Base-by-base conservation (phyloP, 75 land plant species). In the Pinus albicaulis region DNA sequence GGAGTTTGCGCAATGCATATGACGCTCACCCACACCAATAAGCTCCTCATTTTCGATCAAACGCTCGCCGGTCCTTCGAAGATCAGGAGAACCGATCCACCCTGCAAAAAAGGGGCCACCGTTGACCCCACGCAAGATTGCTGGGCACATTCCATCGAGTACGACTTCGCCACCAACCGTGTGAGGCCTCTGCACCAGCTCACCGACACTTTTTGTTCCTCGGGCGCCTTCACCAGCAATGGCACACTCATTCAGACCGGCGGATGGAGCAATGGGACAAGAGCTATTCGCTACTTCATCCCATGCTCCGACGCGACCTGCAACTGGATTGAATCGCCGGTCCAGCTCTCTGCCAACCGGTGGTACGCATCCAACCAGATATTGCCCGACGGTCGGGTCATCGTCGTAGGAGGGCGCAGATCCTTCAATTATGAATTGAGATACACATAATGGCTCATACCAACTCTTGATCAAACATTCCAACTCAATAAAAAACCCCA, bases 1-100 rank as follows among this genome's bases (percentile, higher is more conserved):
- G 92, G 92, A 22, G 90, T 88, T 31, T 81, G 84, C 3, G 89
- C 90, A 25, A 90, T 90, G 92, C 92, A 90, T 77, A 82, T 85
- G 85, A 80, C 79, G 19, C 61, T 90, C 55, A 83, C 87, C 22
- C 83, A 79, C 77, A 75, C 38, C 61, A 85, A 88, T 81, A 85
- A 81, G 5, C 83, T 88, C 24, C 38, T 90, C 57, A 85, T 90
- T 38, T 90, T 84, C 74, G 92, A 90, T 59, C 76, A 84, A 65
- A 82, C 90, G 5, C 78, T 76, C 14, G 76, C 76, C 62, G 92
- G 87, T 25, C 86, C 77, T 1, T 90, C 92, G 8, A 41, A 57
- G 26, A 34, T 36, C 4, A 26, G 44, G 7, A 24, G 80, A 78
- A 4, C 38, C 28, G 23, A 23, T 36, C 69, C 76, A 7, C 44